Base-by-base conservation (phyloP, 1,284 basidiomycete species). In the Pseudozyma hubeiensis region DNA sequence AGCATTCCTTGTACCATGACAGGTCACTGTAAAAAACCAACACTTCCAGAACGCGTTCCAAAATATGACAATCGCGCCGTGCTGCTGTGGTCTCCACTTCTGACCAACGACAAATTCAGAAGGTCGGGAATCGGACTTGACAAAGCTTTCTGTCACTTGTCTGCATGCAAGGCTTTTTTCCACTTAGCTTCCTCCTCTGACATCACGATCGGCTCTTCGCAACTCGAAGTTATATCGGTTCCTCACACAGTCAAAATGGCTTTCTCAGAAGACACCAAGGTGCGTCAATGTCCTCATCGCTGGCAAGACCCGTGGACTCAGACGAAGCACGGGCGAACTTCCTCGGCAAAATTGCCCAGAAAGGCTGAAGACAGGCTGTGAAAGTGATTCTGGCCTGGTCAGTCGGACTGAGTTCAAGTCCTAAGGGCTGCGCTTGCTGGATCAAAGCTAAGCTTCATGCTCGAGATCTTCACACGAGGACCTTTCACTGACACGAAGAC, bases 201-300 rank as follows among this genome's bases (percentile, higher is more conserved):
- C 46, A 51, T 19, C 31, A 33, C 46, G 44, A 37, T 29, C 49
- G 24, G 14, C 24, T 14, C 34, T 24, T 41, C 39, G 19, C 16
- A 14, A 37, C 51, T 43, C 51, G 9, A 35, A 46, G 43, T 45
- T 45, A 31, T 55, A 29, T 24, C 35, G 30, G 10, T 17, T 33
- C 16, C 17, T 29, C 33, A n/a, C 19, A 53, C 43, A 40, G 16
- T 52, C 58, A 69, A 24, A 46, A 78, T 81, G 78, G 69, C 74
- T 37, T 72, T 81, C 49, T 81, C 80, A n/a, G 80, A 81, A 51
- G 80, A 81, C 53, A 81, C 80, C 43, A 81, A 81, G 80, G 80
- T 78, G 48, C 34, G 77, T 66, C 1, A 17, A 8, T 16, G 7
- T 9, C n/a, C 35, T 37, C 35, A 8, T 8, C 35, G 2, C 9